Evolutionary conservation across 768 basidiomycete genomes (phyloP).

Genomic region (Russula abietina): DNA sequence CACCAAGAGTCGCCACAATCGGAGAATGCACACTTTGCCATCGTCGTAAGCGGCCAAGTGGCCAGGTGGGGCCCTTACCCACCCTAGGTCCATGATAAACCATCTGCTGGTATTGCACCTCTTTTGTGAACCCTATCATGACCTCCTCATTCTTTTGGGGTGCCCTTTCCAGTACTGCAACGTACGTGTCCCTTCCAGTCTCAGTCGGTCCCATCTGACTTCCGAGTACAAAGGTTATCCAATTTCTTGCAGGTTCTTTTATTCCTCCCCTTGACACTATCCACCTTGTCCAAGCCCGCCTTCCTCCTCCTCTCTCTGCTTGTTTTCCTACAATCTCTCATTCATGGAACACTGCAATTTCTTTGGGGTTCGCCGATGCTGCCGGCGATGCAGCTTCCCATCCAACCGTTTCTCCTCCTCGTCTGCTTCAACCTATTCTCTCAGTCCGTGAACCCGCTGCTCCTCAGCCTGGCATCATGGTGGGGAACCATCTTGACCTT

Average conservation of each 20-base stretch:
- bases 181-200: slow-evolving; percentile 7
- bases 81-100: background rate
- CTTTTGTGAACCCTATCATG: slow-evolving; percentile 29
- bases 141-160: slow-evolving; percentile 65
- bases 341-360: slow-evolving; percentile 74
- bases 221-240: slow-evolving; percentile 46
- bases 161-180: slow-evolving; percentile 57
- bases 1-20: no score
- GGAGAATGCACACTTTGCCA: background rate
- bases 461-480: slow-evolving; percentile 52
- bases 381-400: slow-evolving; percentile 75
- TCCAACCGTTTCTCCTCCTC: slow-evolving; percentile 81
- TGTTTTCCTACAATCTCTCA: slow-evolving; percentile 66
- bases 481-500: slow-evolving; percentile 70
- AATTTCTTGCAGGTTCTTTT: slow-evolving; percentile 77
- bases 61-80: background rate
- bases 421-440: slow-evolving; percentile 84
- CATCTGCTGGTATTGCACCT: background rate
- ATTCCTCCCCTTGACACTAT: slow-evolving; percentile 78
- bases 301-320: slow-evolving; percentile 79
- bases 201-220: slow-evolving; percentile 14
- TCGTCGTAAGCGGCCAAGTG: background rate
- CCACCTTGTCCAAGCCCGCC: slow-evolving; percentile 71
- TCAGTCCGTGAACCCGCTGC: slow-evolving; percentile 50
- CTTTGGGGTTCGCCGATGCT: slow-evolving; percentile 66